Evolutionary conservation across 306 rosid genomes (phyloP).

Genomic region (Lablab purpureus): DNA sequence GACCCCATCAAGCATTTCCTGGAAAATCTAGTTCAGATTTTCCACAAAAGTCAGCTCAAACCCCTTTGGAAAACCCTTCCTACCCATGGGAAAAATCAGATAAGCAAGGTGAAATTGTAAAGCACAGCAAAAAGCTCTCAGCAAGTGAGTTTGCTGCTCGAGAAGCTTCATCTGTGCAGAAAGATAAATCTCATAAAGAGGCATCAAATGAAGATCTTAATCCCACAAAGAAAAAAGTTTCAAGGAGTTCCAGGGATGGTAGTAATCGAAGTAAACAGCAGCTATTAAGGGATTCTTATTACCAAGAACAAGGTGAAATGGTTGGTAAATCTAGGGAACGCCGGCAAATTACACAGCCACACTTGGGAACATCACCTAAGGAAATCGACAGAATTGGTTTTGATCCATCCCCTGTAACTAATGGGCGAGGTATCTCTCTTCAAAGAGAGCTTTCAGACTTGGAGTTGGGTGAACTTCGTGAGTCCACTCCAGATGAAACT

Average conservation of each 20-base stretch:
- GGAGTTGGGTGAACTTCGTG: constrained; percentile 97
- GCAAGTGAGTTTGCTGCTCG: constrained; percentile 62
- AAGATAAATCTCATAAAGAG: constrained; percentile 65
- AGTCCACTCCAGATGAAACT: constrained; percentile 75
- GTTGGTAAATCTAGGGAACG: constrained; percentile 68
- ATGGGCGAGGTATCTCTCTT: constrained; percentile 74
- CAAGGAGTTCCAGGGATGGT: constrained; percentile 70
- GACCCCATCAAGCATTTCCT: constrained; percentile 57
- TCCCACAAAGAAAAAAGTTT: constrained; percentile 59
- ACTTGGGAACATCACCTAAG: constrained; percentile 63
- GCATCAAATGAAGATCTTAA: constrained; percentile 59
- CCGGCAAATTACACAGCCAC: constrained; percentile 53
- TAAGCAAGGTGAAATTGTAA: constrained; percentile 60
- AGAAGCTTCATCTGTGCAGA: constrained; percentile 56
- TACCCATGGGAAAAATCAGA: constrained; percentile 64
- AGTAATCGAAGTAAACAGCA: constrained; percentile 63
- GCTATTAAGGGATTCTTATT: constrained; percentile 57
- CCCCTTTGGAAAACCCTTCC: constrained; percentile 56
- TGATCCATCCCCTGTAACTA: constrained; percentile 63
- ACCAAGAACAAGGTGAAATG: constrained; percentile 67
- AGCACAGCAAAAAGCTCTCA: constrained; percentile 60
- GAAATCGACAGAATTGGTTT: constrained; percentile 57
- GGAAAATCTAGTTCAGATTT: constrained; percentile 69
- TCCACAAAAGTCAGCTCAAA: constrained; percentile 69
- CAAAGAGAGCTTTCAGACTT: constrained; percentile 92